Conservation (phyloP, 116 monocot species). For the Papilionanthe hybrid region DNA sequence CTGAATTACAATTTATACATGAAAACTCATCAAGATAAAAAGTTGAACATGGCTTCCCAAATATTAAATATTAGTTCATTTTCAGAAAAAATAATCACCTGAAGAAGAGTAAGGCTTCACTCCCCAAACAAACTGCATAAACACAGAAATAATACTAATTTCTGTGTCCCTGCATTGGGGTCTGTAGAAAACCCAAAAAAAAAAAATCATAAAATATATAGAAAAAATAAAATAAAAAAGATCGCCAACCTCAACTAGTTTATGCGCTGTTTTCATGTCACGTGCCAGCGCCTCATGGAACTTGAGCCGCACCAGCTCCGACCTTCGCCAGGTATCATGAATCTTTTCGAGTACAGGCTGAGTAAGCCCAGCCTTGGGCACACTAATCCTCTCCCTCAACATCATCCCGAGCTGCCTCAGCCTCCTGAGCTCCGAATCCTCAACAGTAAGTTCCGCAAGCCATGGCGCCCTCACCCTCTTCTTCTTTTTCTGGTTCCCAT, state of each 20-base stretch:
- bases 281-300: constrained; percentile 26
- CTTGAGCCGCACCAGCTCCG: constrained; percentile 23
- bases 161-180: neutral
- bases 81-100: neutral
- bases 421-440: constrained; percentile 27
- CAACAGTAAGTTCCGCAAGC: constrained; percentile 19
- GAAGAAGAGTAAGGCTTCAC: neutral
- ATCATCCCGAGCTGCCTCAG: constrained; percentile 17
- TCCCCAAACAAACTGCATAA: neutral
- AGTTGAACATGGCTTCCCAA: neutral
- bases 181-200: neutral
- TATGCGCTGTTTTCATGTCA: constrained; percentile 26
- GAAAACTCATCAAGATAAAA: neutral
- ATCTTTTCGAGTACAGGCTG: constrained; percentile 18
- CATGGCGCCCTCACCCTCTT: constrained; percentile 23
- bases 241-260: constrained; percentile 23
- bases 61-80: neutral
- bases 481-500: constrained; percentile 11
- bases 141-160: neutral
- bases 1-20: neutral
- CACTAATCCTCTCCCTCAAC: constrained; percentile 22
- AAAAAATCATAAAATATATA: neutral
- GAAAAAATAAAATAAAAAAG: neutral
- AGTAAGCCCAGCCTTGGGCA: constrained; percentile 27
- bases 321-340: constrained; percentile 21